phyloP scores from a whole-genome alignment of 1,284 basidiomycete species.

The Rhizoctonia solani region DNA sequence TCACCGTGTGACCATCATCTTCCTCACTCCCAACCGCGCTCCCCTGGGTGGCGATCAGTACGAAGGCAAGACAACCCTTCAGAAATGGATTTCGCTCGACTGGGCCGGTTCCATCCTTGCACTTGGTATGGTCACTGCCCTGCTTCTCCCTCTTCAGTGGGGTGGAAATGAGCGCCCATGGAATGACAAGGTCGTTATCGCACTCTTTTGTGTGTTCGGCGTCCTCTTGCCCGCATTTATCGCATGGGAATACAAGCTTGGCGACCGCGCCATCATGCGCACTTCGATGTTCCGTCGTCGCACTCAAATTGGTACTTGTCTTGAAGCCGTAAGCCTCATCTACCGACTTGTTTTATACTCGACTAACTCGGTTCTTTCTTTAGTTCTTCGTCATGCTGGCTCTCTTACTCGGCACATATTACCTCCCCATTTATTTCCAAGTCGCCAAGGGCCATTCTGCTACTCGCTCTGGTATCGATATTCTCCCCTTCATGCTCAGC shows the following conservation, averaged over 20 bases:
- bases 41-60: conserved; percentile 6
- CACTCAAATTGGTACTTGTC: conserved; percentile 43
- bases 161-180: conserved; percentile 49
- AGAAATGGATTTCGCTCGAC: conserved; percentile 44
- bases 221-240: conserved; percentile 45
- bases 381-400: conserved; percentile 49
- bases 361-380: background rate
- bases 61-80: conserved; percentile 37
- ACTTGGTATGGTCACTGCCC: conserved; percentile 46
- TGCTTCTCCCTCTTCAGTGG: conserved; percentile 49
- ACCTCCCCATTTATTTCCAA: conserved; percentile 50
- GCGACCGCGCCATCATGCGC: conserved; percentile 43
- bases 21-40: conserved; percentile 29
- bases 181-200: conserved; percentile 43
- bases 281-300: conserved; percentile 41
- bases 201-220: conserved; percentile 44
- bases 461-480: conserved; percentile 51
- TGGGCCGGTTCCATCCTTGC: conserved; percentile 48
- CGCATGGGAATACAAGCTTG: conserved; percentile 46
- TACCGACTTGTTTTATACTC: background rate
- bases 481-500: conserved; percentile 49
- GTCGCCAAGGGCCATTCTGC: conserved; percentile 46
- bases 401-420: conserved; percentile 45
- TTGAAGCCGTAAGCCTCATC: conserved; percentile 17
- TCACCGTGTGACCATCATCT: conserved; percentile 40